Conservation (phyloP, 1,284 basidiomycete genomes). For the Apiotrichum porosum region DNA sequence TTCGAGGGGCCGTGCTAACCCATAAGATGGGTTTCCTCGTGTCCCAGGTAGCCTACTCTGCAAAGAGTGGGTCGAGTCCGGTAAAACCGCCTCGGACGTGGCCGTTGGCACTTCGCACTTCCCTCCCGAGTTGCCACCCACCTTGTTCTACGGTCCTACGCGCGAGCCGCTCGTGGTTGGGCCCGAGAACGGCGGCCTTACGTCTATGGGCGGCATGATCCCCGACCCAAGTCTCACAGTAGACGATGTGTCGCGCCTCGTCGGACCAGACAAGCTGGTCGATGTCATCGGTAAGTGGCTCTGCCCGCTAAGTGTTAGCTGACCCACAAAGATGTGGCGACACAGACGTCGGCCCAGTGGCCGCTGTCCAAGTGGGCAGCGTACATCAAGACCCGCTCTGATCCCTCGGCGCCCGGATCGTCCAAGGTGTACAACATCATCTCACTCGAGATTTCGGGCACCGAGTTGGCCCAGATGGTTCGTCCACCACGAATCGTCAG, state of each 20-base stretch:
- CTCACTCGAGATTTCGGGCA: slow-evolving; percentile 76
- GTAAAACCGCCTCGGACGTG: background rate
- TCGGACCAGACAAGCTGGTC: slow-evolving; percentile 71
- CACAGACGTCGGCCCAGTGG: slow-evolving; percentile 77
- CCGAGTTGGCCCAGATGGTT: slow-evolving; percentile 67
- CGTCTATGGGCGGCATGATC: slow-evolving; percentile 42
- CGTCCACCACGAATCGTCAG: slow-evolving; percentile 77
- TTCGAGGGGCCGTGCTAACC: too few species aligned
- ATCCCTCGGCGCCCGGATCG: slow-evolving; percentile 9
- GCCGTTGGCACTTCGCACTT: background rate
- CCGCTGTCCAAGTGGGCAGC: slow-evolving; percentile 83
- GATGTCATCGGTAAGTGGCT: slow-evolving; percentile 75
- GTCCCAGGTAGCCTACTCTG: slow-evolving; percentile 23
- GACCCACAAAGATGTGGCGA: slow-evolving; percentile 70
- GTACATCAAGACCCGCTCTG: slow-evolving; percentile 57
- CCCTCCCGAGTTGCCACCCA: slow-evolving; percentile 21
- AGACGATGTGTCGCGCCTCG: slow-evolving; percentile 68
- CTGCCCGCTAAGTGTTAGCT: background rate
- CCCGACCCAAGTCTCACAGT: slow-evolving; percentile 40
- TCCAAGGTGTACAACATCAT: slow-evolving; percentile 83
- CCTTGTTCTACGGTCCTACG: slow-evolving; percentile 37
- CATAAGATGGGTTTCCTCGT: slow-evolving; percentile 31
- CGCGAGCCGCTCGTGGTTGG: slow-evolving; percentile 41
- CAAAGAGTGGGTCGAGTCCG: slow-evolving; percentile 33
- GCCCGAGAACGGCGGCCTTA: slow-evolving; percentile 40